A percentile compares a stretch with the other conserved stretches of the same genome.
Conservation (phyloP, 2,329 filamentous ascomycete genomes). For the Stemphylium lycopersici region DNA sequence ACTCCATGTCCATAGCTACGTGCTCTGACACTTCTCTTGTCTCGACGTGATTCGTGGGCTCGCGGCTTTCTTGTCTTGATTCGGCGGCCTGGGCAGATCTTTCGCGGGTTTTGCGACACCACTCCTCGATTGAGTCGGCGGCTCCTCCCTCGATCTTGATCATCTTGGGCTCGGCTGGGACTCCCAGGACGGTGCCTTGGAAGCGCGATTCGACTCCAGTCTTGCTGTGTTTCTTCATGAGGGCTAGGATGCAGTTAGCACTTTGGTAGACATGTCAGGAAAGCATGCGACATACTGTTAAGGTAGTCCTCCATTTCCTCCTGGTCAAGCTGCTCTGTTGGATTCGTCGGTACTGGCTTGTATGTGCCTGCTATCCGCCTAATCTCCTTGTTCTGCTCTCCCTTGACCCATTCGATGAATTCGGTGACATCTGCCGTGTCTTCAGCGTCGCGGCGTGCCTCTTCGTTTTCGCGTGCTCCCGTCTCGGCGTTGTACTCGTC, state of each 20-base stretch:
- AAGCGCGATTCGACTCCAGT: constrained; percentile 86
- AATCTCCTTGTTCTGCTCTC: constrained; percentile 78
- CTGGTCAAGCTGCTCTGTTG: constrained; percentile 56
- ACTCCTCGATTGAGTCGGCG: constrained; percentile 69
- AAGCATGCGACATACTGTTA: constrained; percentile 42
- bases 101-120: constrained; percentile 55
- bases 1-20: constrained; percentile 35
- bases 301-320: constrained; percentile 56
- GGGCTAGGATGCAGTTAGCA: constrained; percentile 55
- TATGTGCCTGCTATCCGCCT: constrained; percentile 76
- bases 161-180: constrained; percentile 70
- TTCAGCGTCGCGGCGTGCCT: constrained; percentile 63
- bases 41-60: constrained; percentile 21
- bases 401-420: constrained; percentile 80
- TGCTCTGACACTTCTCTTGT: constrained; percentile 30
- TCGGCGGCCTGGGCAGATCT: constrained; percentile 34
- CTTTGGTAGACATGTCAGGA: constrained; percentile 9
- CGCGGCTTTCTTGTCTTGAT: constrained; percentile 28
- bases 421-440: constrained; percentile 78
- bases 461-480: constrained; percentile 51
- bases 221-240: constrained; percentile 94
- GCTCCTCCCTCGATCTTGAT: constrained; percentile 80
- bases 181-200: constrained; percentile 81
- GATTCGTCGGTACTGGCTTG: constrained; percentile 44
- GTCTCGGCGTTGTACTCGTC: constrained; percentile 50